Percentiles rank a stretch among this genome's conserved stretches.
phyloP scores from a whole-genome alignment of 441 rosid genomes.

The Hura crepitans region DNA sequence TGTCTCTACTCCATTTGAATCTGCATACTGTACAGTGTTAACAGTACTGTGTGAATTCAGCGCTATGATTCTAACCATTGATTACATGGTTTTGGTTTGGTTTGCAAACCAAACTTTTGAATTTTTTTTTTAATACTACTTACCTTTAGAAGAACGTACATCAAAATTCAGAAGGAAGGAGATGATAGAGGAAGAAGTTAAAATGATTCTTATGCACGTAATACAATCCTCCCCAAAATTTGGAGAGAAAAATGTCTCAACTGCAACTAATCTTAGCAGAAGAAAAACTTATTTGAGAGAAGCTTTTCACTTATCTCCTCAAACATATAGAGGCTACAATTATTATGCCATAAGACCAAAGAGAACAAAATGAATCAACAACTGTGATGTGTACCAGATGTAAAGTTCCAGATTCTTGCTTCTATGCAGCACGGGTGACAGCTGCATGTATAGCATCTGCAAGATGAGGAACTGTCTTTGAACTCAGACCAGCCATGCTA shows the following conservation, averaged over 20 bases:
- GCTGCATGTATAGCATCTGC: slow-evolving; percentile 79
- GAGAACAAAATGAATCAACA: slow-evolving; percentile 5
- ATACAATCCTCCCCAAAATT: too few species aligned
- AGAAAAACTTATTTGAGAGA: background rate
- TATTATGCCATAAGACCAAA: slow-evolving; percentile 11
- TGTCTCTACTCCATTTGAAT: too few species aligned
- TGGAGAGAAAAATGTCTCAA: background rate
- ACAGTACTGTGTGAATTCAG: too few species aligned
- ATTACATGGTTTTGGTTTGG: too few species aligned
- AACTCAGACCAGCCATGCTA: slow-evolving; percentile 95
- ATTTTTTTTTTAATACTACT: too few species aligned
- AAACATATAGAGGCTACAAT: background rate
- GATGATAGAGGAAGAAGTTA: background rate
- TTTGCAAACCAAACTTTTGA: too few species aligned
- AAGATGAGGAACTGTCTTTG: slow-evolving; percentile 75
- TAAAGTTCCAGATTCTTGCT: background rate
- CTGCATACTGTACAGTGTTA: too few species aligned
- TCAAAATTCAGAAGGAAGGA: too few species aligned
- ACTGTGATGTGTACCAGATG: background rate
- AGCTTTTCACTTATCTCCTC: slow-evolving; percentile 7
- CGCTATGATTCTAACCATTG: too few species aligned
- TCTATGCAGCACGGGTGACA: slow-evolving; percentile 36
- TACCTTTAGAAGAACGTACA: too few species aligned
- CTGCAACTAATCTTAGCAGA: background rate
- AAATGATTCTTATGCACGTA: background rate